These are phyloP conservation scores for Plectranthus barbatus DNA, from an alignment of 257 asterid species.

Conservation along the genomic window DNA sequence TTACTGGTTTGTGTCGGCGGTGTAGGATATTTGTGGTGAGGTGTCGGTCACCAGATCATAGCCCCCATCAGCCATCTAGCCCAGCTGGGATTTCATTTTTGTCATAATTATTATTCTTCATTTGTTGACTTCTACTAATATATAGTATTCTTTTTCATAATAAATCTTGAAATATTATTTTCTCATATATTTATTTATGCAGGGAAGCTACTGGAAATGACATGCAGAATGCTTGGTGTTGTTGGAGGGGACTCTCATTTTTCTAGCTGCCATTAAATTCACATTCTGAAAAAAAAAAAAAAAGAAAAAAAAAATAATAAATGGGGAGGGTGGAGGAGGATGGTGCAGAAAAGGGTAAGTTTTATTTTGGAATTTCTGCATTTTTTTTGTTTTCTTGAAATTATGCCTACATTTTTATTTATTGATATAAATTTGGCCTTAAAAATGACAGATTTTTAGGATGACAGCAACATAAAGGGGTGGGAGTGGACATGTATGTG, in stretches of 20 bases:
- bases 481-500: slow-evolving; percentile 19
- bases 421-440: background rate
- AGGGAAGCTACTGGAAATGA: slow-evolving; percentile 85
- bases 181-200: slow-evolving; percentile 1
- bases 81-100: slow-evolving; percentile 20
- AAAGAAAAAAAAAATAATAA: background rate
- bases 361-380: background rate
- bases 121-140: slow-evolving; percentile 27
- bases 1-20: slow-evolving; percentile 1
- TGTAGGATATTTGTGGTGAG: slow-evolving; percentile 11
- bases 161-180: background rate
- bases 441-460: slow-evolving; percentile 39
- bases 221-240: slow-evolving; percentile 65
- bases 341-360: slow-evolving; percentile 32
- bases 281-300: slow-evolving; percentile 10
- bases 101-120: slow-evolving; percentile 8
- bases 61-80: slow-evolving; percentile 23
- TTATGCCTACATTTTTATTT: background rate
- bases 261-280: slow-evolving; percentile 57
- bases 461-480: slow-evolving; percentile 35
- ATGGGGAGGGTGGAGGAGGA: slow-evolving; percentile 15
- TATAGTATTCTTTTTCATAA: background rate
- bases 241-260: slow-evolving; percentile 55
- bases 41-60: slow-evolving; percentile 10
- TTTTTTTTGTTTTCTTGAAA: background rate